Base-by-base conservation (phyloP, 805 yeast species). In the Yamadazyma ubonensis region DNA sequence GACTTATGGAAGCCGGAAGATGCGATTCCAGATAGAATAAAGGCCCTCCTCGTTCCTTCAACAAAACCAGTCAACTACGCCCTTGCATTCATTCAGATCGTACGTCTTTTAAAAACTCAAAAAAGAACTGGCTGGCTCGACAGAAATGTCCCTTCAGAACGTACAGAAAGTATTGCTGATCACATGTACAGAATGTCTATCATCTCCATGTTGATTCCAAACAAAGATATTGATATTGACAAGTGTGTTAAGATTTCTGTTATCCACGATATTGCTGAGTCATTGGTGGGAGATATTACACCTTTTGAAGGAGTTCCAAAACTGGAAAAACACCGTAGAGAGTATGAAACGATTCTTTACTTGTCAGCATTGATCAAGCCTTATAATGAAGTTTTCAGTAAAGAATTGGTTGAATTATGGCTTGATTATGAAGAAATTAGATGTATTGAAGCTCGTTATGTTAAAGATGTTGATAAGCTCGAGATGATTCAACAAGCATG, bases 181-280 rank as follows among this genome's bases (percentile, higher is more conserved):
- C 97, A 91, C 61, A 90, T 90, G 96, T 90, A 91, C 58, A 73
- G 99, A 42, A 90, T 91, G 96, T 79, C 88, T 4, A 68, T 90
- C 15, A 78, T 88, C 30, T 71, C 91, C 16, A 78, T 89, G 83
- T 61, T 88, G 17, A 73, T 87, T 30, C 76, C 78, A 14, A 51
- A 73, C 36, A 62, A 62, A n/a, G 61, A 67, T 2, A 69, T 85
- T 22, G 79, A 86, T 60, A 68, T 76, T 18, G 73, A 76, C 44
- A 78, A 78, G 51, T 88, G 96, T 67, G 83, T 81, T 36, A 83
- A 85, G 62, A 89, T 91, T 39, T 89, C 96, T 1, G 68, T 89
- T 29, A 81, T 89, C 22, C 99, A 91, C 67, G 99, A 91, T 61
- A 85, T 91, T 53, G 96, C 98, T 8, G 99, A 91, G 69, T 62